Base-by-base conservation (phyloP, 2,329 filamentous ascomycete genomes). In the Fusarium sp. region DNA sequence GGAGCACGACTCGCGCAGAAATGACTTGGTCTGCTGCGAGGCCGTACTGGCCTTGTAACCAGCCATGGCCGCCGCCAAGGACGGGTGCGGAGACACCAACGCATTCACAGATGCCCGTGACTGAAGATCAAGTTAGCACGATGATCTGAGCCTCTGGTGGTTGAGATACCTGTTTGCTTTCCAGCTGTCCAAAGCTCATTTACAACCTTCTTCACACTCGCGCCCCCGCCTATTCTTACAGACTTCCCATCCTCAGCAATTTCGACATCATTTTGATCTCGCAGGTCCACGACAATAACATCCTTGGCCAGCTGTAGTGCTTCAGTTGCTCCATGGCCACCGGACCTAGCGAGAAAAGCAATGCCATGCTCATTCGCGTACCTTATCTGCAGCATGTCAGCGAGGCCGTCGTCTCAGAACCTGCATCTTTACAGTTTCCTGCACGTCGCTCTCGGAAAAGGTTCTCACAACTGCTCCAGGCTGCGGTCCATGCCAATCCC, bases 81-180 rank as follows among this genome's bases (percentile, higher is more conserved):
- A 55, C 68, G 1, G 78, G 77, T 0, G 75, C 80, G 11, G 78
- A 69, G 42, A 80, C 45, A 3, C 79, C 77, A 2, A 80, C 79
- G 20, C 74, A 77, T 38, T 77, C 74, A 6, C 74, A 77, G 5
- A 68, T 71, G 28, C 76, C 76, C 0, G 76, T 78, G 7, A 77
- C 75, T 77, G 6, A 13, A 13, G n/a, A n/a, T 7, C 11, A 7
- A 5, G 1, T 48, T 24, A 48, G 45, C 6, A 31, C 1, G 15
- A 11, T 3, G 7, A 31, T 13, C 7, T 18, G 3, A 18, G 22
- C 7, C 11, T 24, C 9, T 14, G 5, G 11, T 10, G 28, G 0
- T 14, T 14, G 45, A 18, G 10, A n/a, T 15, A 41, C 72, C 72
- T 14, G 71, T 74, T 48, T 74, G 71, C 3, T 74, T 74, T 7